Base-by-base conservation (phyloP, 1,284 basidiomycete species). In the Cystobasidium slooffiae region DNA sequence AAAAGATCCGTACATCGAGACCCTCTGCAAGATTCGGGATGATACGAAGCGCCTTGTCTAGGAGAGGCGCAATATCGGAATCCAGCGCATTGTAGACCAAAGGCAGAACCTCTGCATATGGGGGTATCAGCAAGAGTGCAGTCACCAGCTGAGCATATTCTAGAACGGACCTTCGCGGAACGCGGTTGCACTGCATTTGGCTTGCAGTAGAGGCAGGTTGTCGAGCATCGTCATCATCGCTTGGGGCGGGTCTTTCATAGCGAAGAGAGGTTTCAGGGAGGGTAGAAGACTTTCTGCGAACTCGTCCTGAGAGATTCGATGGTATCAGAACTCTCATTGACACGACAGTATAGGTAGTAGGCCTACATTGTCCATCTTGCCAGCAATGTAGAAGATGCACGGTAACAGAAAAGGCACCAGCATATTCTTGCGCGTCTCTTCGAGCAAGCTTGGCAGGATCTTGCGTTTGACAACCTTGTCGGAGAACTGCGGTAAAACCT, bases 321-420 rank as follows among this genome's bases (percentile, higher is more conserved):
- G 31, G 4, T 18, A 24, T 43, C 56, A 41, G 56, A 9, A 41
- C 14, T 14, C 0, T 18, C 22, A n/a, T 18, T 43, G 37, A 31
- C 8, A 7, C 12, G 52, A 16, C 24, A 20, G 43, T 37, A 18
- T 16, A 20, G 52, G 20, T 31, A 43, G 31, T 5, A 31, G 31
- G 31, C 78, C 44, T 37, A 77, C 77, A 14, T 63, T 86, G 20
- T 89, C 88, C 56, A 98, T 85, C 39, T 89, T 87, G 76, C 88
- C 88, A 10, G 92, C 89, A 75, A 99, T 99, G 72, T 88, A 87
- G 80, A 98, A 97, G n/a, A 98, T 91, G 82, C 97, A 97, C 0
- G 96, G 96, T n/a, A 99, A 85, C 75, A 99, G 92, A 82, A 97
- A 97, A 1, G 97, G 96, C 63, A 99, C 84, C 1, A 97, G 86